Base-by-base conservation (phyloP, 345 rosid genomes). In the Cardamine chenopodiifolia region DNA sequence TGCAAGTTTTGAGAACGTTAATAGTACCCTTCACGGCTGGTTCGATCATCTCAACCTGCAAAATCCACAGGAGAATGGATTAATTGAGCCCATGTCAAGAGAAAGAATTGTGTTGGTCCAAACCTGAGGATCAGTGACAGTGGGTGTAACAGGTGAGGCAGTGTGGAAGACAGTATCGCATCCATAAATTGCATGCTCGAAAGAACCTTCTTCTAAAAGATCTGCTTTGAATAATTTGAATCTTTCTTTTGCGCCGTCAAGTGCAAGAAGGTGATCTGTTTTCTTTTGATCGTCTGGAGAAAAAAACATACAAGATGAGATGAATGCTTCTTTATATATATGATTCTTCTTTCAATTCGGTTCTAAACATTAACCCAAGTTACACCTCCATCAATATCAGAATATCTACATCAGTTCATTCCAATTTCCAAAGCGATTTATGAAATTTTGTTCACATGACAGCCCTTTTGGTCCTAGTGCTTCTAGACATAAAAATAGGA, bases 81-180 rank as follows among this genome's bases (percentile, higher is more conserved):
- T 13, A 0, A 40, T 40, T 40, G 45, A 40, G 0, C 4, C 6
- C 17, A 37, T 37, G 15, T 37, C 39, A 12, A 34, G 39, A 35
- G 40, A 35, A 35, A 35, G 40, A 35, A 49, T 17, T 15, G 29
- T 52, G 57, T 13, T 52, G 57, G 31, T 53, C 17, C 7, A 35
- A 32, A 68, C 86, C 86, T 80, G 57, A 63, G 79, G 78, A 8
- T 75, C 50, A 62, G 76, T 45, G 45, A 75, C 42, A 75, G 77
- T 45, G 23, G 79, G 1, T 10, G 45, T 17, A 25, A 84, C 79
- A 29, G 69, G 94, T 20, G 88, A 70, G 1, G 89, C 91, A 0
- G 82, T 67, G 71, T 84, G 90, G 69, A 86, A 84, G 44, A 86
- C 88, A 47, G 84, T 86, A 6, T 70, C 74, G 20, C 86, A 86